Evolutionary conservation across 768 basidiomycete genomes (phyloP), one percentile per base, ranked within the genome.

Genomic region (Calocera viscosa): DNA sequence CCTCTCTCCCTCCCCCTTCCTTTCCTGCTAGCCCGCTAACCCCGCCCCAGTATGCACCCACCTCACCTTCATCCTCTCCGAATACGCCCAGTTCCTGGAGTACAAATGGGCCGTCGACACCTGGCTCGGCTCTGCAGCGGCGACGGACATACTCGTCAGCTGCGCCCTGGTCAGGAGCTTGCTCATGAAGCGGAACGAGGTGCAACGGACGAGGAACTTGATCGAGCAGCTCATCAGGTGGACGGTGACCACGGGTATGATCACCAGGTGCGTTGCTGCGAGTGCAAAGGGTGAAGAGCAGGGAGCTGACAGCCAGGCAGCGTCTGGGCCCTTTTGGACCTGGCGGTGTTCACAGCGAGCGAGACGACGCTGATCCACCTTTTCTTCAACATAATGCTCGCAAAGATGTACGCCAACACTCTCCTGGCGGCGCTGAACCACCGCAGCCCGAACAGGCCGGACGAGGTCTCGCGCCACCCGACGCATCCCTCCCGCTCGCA

Each of bases 161-260:
- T 60, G 53, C 22, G 53, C 53, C 14, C 30, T 60, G 53, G 53
- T 60, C 7, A 14, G 53, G 14, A 60, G 53, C 53, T 60, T 60
- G 53, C 19, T 60, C 14, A 60, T 60, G 53, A 60, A 60, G 26
- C 14, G 53, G 53, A 60, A 60, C 53, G 53, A 60, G 53, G 53
- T 60, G 53, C 53, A 60, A 32, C 53, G 53, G 53, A 60, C 53
- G 53, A 14, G 53, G 53, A 60, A 60, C 30, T 60, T 60, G 53
- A 60, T 60, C 30, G 53, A 60, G 53, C 2, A 30, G 30, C 53
- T 60, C 30, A 60, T 60, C 14, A 26, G 53, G 26, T 60, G 53
- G 53, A 60, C 53, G 24, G 53, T 60, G 2, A 60, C 53, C 2
- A 60, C 53, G 53, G 53, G 53, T 11, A 28, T 60, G 53, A 60